Conservation (phyloP, 768 basidiomycete species). For the Pleurotus sapidus region DNA sequence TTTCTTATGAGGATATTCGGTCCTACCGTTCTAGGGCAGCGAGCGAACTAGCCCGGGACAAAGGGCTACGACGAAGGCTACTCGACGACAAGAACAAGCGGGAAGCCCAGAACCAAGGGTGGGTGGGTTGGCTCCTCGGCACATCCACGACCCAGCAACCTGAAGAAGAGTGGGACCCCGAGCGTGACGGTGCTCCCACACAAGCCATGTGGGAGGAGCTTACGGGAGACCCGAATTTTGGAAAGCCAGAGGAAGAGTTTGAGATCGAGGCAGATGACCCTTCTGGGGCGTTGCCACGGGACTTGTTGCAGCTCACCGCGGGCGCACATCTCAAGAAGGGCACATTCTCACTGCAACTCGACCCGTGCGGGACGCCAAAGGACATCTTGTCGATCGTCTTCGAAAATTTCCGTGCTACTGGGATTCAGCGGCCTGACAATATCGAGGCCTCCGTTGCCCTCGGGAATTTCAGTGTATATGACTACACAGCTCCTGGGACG, state of each 20-base stretch:
- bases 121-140: constrained; percentile 78
- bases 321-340: constrained; percentile 81
- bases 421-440: constrained; percentile 83
- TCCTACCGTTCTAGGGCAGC: constrained; percentile 96
- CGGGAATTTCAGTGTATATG: constrained; percentile 83
- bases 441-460: constrained; percentile 84
- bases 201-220: constrained; percentile 19
- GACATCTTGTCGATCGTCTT: constrained; percentile 89
- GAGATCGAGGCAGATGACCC: constrained; percentile 75
- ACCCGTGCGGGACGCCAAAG: constrained; percentile 57
- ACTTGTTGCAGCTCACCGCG: constrained; percentile 77
- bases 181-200: constrained; percentile 6
- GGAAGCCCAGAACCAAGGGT: constrained; percentile 50
- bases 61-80: constrained; percentile 63
- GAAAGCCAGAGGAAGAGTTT: constrained; percentile 81
- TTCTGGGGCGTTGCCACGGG: constrained; percentile 68
- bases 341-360: constrained; percentile 77
- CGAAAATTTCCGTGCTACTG: constrained; percentile 79
- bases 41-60: constrained; percentile 83
- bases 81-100: constrained; percentile 59
- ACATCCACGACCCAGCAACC: constrained; percentile 40
- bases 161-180: constrained; percentile 4
- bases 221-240: constrained; percentile 54
- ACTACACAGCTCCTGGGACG: constrained; percentile 81
- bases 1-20: constrained; percentile 92